Percentiles rank a stretch among this genome's conserved stretches.
Conservation (phyloP, 1,284 basidiomycete genomes). For the Microbotryum lychnidis-dioicae region DNA sequence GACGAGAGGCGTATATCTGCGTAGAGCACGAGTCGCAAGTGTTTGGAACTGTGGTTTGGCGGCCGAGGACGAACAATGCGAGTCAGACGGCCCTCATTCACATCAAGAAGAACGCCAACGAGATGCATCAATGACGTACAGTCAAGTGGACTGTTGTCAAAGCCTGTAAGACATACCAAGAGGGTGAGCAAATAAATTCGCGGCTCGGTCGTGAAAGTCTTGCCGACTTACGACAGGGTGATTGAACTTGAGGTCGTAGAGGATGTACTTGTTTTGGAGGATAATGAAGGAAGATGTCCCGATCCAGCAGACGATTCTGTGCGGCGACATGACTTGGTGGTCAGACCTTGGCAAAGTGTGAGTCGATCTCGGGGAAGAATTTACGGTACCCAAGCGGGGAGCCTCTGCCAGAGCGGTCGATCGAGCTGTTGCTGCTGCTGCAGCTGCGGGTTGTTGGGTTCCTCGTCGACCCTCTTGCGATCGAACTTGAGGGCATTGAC, state of each 20-base stretch:
- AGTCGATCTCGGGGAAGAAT: not conserved
- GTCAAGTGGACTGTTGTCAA: conserved; percentile 52
- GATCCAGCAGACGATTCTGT: conserved; percentile 56
- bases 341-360: not conserved
- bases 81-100: no score
- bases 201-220: not conserved
- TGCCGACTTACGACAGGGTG: conserved; percentile 40
- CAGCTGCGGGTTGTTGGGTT: not conserved
- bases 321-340: not conserved
- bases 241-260: conserved; percentile 70
- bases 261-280: conserved; percentile 93
- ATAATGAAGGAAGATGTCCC: conserved; percentile 81
- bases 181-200: not conserved
- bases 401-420: conserved; percentile 21
- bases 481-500: not conserved
- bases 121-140: conserved; percentile 44
- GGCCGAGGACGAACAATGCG: conserved; percentile 13
- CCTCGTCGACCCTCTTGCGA: conserved; percentile 2
- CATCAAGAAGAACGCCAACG: not conserved
- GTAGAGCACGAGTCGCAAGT: conserved; percentile 77
- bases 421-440: conserved; percentile 3
- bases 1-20: conserved; percentile 79
- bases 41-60: conserved; percentile 49
- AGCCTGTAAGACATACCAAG: conserved; percentile 40
- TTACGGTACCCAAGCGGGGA: conserved; percentile 28